Base-by-base conservation (phyloP, 1,284 basidiomycete genomes). In the Takashimella tepidaria region DNA sequence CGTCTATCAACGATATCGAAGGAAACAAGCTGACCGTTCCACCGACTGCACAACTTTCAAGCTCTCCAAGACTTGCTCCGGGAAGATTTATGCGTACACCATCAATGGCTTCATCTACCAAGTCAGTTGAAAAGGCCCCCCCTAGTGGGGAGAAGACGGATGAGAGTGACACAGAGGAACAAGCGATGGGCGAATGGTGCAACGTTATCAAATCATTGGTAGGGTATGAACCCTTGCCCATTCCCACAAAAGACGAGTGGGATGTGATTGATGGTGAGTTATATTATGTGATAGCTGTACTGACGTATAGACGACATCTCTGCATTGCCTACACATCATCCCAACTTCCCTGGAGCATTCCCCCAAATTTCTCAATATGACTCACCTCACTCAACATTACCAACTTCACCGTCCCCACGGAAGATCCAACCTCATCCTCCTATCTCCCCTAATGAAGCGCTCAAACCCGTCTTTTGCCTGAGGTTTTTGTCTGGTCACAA, bases 41-140 rank as follows among this genome's bases (percentile, higher is more conserved):
- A n/a, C 24, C 47, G 22, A 40, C n/a, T 20, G 20, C 25, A 5
- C 40, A 10, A 41, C 87, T 0, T 88, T 85, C 77, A 77, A 72
- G 45, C 84, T 89, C 63, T 87, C 88, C 1, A 81, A 82, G 2
- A 82, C 81, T 80, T 79, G 83, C 12, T 86, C 85, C 1, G 1
- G 50, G 41, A 24, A n/a, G 27, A 13, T 44, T 23, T 16, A 50
- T 54, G 19, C 54, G 56, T 27, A 44, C 56, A 24, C 49, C 60
- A 13, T 62, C 60, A 1, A 41, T 58, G 24, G 56, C 54, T 2
- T 60, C 61, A 13, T 47, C 24, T 11, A 16, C 45, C 22, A 37
- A 37, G 16, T 37, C 31, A 37, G 31, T 16, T 37, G 16, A 8
- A 16, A 37, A 37, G 31, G 10, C 31, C 16, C 10, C 8, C 16